These are phyloP conservation scores for Voacanga thouarsii DNA, from an alignment of 257 asterid genomes.

Conservation along the genomic window DNA sequence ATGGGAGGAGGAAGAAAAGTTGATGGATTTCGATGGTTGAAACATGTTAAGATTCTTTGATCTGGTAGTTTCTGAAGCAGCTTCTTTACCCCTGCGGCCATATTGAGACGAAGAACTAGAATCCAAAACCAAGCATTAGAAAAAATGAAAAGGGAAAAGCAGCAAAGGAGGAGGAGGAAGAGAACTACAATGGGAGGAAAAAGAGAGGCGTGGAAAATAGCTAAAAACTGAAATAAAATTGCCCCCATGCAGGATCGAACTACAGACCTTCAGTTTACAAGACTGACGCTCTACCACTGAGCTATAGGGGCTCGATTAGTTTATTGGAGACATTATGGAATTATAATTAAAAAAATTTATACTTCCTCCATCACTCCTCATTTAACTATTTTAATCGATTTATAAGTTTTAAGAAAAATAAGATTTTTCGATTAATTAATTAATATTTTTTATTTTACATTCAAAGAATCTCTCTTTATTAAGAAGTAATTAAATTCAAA, in stretches of 20 bases:
- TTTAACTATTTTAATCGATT: too few relatives aligned
- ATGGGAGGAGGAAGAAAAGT: not conserved
- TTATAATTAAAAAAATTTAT: too few relatives aligned
- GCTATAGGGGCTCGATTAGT: constrained; percentile 5
- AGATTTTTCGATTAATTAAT: too few relatives aligned
- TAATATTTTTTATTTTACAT: too few relatives aligned
- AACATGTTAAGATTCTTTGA: constrained; percentile 4
- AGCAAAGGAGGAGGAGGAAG: too few relatives aligned
- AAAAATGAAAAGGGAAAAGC: not conserved
- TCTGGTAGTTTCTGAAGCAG: constrained; percentile 5
- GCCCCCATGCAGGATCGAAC: constrained; percentile 25
- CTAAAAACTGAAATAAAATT: not conserved
- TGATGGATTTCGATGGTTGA: constrained; percentile 4
- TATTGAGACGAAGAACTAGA: not conserved
- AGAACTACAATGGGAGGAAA: too few relatives aligned
- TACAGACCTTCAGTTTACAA: constrained; percentile 21
- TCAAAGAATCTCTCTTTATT: too few relatives aligned
- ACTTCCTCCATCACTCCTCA: too few relatives aligned
- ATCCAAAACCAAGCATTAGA: not conserved
- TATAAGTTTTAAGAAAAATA: too few relatives aligned
- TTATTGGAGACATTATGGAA: too few relatives aligned
- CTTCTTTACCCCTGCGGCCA: not conserved
- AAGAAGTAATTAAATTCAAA: too few relatives aligned
- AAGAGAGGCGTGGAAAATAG: not conserved
- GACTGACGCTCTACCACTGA: constrained; percentile 24